phyloP scores from a whole-genome alignment of 306 rosid genomes.

The Castanea sativa region DNA sequence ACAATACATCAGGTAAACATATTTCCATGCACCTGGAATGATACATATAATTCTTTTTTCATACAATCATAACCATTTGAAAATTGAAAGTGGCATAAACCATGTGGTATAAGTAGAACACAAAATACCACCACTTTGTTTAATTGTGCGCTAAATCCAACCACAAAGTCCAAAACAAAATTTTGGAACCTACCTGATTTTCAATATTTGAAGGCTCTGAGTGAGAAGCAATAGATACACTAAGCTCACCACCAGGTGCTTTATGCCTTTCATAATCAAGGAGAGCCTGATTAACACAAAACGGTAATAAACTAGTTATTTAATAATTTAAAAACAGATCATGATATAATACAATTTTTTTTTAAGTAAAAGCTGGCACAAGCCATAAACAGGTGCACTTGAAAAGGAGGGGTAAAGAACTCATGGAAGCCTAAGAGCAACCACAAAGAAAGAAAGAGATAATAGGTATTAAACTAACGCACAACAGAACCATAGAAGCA shows the following conservation, averaged over 20 bases:
- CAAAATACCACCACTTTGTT: background rate
- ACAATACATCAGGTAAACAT: background rate
- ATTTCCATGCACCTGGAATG: background rate
- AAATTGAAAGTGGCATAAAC: background rate
- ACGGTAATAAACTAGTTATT: conserved; percentile 11
- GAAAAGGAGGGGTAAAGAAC: conserved; percentile 9
- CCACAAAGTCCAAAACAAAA: background rate
- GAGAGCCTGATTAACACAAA: conserved; percentile 66
- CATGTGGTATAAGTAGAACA: background rate
- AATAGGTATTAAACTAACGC: background rate
- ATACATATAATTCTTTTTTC: background rate
- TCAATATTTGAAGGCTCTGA: conserved; percentile 71
- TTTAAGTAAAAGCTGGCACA: background rate
- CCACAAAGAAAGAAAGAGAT: background rate
- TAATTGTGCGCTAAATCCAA: background rate
- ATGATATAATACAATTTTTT: background rate
- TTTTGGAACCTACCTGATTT: conserved; percentile 56
- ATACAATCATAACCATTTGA: background rate
- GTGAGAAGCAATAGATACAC: conserved; percentile 62
- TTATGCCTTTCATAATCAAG: conserved; percentile 96
- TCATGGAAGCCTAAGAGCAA: background rate
- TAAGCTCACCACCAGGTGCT: conserved; percentile 67
- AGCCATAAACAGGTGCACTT: background rate
- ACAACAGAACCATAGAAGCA: background rate
- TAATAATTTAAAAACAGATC: background rate